Conservation (phyloP, 495 filamentous ascomycete genomes). For the Staphylotrichum longicolle region DNA sequence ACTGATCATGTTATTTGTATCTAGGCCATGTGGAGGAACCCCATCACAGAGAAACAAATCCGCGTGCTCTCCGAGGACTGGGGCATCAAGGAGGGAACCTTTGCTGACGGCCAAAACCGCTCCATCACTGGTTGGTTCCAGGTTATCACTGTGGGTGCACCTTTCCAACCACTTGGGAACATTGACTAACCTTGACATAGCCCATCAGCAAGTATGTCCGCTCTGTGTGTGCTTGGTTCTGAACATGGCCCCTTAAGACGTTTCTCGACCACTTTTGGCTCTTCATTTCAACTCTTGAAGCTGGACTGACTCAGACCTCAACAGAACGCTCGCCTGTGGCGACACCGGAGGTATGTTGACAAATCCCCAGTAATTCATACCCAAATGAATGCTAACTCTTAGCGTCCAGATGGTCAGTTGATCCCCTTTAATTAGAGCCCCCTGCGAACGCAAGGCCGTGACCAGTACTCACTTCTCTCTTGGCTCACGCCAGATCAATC, state of each 20-base stretch:
- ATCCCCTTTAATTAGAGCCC: not conserved
- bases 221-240: not conserved
- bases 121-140: conserved; percentile 65
- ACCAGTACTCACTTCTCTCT: not conserved
- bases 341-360: conserved; percentile 33
- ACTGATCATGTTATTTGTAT: too few species aligned
- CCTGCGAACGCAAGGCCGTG: not conserved
- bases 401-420: conserved; percentile 14
- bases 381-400: not conserved
- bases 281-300: not conserved
- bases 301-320: not conserved
- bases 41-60: conserved; percentile 71
- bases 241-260: too few species aligned
- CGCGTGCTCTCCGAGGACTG: conserved; percentile 69
- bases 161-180: not conserved
- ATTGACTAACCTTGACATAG: conserved; percentile 2
- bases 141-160: conserved; percentile 53
- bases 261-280: not conserved
- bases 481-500: not conserved
- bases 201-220: conserved; percentile 30
- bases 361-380: not conserved
- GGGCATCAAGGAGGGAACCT: conserved; percentile 53
- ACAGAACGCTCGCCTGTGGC: conserved; percentile 35
- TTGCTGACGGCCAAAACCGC: conserved; percentile 37
- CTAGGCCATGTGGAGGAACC: conserved; percentile 79